phyloP scores from a whole-genome alignment of 805 yeast species.

The Myxozyma sirexii region DNA sequence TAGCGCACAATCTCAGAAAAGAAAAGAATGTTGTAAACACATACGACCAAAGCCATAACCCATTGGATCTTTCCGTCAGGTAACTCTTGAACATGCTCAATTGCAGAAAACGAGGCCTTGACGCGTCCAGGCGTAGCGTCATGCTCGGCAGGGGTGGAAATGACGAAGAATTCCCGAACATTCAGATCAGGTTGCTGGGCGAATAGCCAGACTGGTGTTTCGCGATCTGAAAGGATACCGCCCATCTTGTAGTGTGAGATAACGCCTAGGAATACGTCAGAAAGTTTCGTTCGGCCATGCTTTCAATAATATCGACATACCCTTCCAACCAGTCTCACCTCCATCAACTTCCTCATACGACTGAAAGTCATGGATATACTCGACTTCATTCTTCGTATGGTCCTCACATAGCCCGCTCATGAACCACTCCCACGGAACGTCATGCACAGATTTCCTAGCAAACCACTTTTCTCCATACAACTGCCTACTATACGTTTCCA shows the following conservation, averaged over 20 bases:
- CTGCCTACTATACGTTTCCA: constrained; percentile 18
- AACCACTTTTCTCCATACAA: constrained; percentile 43
- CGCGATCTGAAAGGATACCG: constrained; percentile 6
- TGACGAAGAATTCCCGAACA: constrained; percentile 41
- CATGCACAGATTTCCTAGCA: constrained; percentile 43
- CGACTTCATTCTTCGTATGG: constrained; percentile 46
- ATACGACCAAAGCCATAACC: constrained; percentile 45
- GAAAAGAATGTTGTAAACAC: neutral
- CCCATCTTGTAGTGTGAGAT: constrained; percentile 10
- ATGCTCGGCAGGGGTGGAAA: constrained; percentile 44
- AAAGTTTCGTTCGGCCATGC: too few relatives aligned
- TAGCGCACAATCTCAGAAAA: neutral
- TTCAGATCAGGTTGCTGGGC: constrained; percentile 38
- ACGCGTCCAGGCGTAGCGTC: constrained; percentile 30
- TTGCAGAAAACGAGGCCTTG: constrained; percentile 43
- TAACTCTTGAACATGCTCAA: constrained; percentile 41
- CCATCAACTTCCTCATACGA: constrained; percentile 36
- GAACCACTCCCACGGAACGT: constrained; percentile 40
- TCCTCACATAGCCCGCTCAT: constrained; percentile 39
- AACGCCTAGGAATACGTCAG: neutral
- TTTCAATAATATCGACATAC: constrained; percentile 6
- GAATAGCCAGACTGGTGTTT: constrained; percentile 9
- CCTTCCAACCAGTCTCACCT: constrained; percentile 28
- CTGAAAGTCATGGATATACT: constrained; percentile 44
- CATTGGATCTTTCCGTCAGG: constrained; percentile 40